These are phyloP conservation scores for Aureobasidium namibiae DNA, from an alignment of 2,329 filamentous ascomycete genomes.

Conservation along the genomic window DNA sequence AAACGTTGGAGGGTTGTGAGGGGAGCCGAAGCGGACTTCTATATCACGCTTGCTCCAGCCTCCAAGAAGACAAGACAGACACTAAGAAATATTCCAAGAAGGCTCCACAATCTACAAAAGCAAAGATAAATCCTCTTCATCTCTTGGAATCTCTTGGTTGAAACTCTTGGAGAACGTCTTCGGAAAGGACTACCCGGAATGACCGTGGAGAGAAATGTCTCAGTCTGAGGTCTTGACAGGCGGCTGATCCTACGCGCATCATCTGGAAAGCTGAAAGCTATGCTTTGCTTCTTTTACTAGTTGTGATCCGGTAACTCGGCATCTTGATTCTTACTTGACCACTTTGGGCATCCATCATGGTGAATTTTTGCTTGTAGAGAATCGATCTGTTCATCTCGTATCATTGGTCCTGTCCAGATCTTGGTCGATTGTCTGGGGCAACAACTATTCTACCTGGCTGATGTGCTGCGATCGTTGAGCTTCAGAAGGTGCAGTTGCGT, in stretches of 20 bases:
- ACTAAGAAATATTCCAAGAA: neutral
- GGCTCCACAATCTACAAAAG: neutral
- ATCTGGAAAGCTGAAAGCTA: neutral
- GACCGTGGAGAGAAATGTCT: neutral
- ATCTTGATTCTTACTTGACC: neutral
- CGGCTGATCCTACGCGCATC: neutral
- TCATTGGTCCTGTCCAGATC: too few relatives aligned
- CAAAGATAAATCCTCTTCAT: neutral
- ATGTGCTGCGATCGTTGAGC: neutral
- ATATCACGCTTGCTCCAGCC: neutral
- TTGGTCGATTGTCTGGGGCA: neutral
- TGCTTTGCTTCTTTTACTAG: neutral
- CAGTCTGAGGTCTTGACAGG: neutral
- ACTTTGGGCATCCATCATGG: neutral
- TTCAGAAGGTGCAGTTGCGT: neutral
- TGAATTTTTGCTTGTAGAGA: neutral
- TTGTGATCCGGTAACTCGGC: neutral
- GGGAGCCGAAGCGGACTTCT: conserved; percentile 8
- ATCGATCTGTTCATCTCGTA: neutral
- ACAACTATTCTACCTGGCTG: neutral
- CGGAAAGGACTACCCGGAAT: neutral
- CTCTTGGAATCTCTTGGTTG: neutral
- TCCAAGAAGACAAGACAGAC: neutral
- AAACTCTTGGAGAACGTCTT: neutral
- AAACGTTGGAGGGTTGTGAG: neutral